Evolutionary conservation across 2,329 filamentous ascomycete species (phyloP).

Genomic region (Samsoniella hepiali): DNA sequence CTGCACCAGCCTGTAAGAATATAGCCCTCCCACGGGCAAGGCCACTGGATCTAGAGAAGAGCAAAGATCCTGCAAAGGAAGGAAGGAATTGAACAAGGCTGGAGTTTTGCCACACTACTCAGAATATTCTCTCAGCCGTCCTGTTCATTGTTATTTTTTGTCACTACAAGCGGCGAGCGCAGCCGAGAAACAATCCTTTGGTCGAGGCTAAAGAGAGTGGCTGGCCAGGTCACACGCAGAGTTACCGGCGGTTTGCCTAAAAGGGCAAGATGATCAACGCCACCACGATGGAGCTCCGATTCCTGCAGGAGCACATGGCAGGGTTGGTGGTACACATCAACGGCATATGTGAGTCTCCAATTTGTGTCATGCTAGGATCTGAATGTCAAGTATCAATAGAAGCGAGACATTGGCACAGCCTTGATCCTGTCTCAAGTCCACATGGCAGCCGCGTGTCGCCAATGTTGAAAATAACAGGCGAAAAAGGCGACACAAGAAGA

Average conservation of each 20-base stretch:
- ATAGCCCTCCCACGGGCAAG: neutral
- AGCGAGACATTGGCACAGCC: no score
- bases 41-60: neutral
- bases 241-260: neutral
- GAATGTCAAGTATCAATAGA: neutral
- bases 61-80: neutral
- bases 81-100: neutral
- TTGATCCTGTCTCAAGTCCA: neutral
- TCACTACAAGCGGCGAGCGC: neutral
- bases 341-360: neutral
- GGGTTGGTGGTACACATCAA: neutral
- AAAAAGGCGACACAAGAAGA: neutral
- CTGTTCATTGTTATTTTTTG: neutral
- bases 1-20: conserved; percentile 1
- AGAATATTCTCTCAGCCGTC: neutral
- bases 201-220: neutral
- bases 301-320: neutral
- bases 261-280: neutral
- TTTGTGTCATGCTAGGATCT: neutral
- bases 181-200: neutral
- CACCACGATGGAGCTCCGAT: neutral
- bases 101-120: neutral
- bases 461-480: neutral
- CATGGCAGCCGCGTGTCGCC: neutral
- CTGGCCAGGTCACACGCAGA: neutral